phyloP scores from a whole-genome alignment of 495 filamentous ascomycete species.

The Venustampulla echinocandica region DNA sequence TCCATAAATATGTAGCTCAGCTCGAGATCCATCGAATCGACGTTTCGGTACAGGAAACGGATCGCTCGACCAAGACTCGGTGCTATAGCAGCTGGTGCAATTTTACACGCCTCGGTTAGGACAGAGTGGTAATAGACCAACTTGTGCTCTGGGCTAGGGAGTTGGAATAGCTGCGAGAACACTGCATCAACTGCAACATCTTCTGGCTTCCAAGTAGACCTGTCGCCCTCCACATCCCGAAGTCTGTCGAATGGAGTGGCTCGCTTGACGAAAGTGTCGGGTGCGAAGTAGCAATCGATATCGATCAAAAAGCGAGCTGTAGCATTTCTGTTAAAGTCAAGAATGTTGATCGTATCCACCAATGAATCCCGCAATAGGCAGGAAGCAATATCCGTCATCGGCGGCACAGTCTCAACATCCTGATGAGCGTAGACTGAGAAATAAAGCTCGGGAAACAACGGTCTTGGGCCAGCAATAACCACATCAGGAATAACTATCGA shows the following conservation, averaged over 20 bases:
- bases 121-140: slow-evolving; percentile 93
- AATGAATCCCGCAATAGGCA: slow-evolving; percentile 76
- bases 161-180: slow-evolving; percentile 85
- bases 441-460: slow-evolving; percentile 85
- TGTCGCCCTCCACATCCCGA: slow-evolving; percentile 60
- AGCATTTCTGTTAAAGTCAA: slow-evolving; percentile 85
- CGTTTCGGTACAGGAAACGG: slow-evolving; percentile 73
- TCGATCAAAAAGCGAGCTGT: slow-evolving; percentile 87
- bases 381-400: slow-evolving; percentile 62
- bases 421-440: slow-evolving; percentile 87
- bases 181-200: slow-evolving; percentile 96
- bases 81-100: slow-evolving; percentile 91
- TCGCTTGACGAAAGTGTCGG: slow-evolving; percentile 82
- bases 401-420: slow-evolving; percentile 86
- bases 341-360: slow-evolving; percentile 86
- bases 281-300: slow-evolving; percentile 86
- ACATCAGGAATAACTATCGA: slow-evolving; percentile 63
- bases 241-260: slow-evolving; percentile 87
- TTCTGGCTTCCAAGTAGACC: slow-evolving; percentile 91
- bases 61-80: slow-evolving; percentile 91
- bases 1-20: slow-evolving; percentile 81
- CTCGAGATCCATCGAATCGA: slow-evolving; percentile 79
- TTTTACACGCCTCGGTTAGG: slow-evolving; percentile 89
- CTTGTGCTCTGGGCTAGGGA: slow-evolving; percentile 86
- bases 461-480: slow-evolving; percentile 60